These are phyloP conservation scores for Brassica incana DNA, from an alignment of 345 rosid genomes.

Conservation along the genomic window DNA sequence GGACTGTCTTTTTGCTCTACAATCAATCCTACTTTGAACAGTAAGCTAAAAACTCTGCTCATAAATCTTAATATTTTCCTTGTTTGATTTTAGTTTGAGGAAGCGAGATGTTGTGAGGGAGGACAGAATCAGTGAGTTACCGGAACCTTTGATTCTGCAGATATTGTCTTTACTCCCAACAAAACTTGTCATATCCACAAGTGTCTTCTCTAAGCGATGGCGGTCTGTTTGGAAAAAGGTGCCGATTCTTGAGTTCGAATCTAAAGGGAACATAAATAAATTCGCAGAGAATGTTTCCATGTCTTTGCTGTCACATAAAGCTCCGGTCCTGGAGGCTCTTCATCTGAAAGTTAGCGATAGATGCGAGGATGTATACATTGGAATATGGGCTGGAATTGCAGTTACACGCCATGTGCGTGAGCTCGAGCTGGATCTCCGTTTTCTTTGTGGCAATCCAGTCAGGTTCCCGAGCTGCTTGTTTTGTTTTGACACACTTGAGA, in stretches of 20 bases:
- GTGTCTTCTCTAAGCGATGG: background rate
- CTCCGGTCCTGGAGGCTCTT: background rate
- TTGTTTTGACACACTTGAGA: background rate
- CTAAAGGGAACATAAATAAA: background rate
- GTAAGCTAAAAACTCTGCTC: background rate
- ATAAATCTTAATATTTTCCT: background rate
- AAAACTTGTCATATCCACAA: background rate
- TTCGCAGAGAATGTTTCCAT: background rate
- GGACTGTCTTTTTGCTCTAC: too few species aligned
- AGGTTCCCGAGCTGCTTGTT: background rate
- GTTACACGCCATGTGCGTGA: background rate
- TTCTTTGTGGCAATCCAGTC: background rate
- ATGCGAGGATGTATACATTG: background rate
- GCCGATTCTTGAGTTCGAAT: background rate
- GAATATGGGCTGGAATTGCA: background rate
- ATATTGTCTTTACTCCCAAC: background rate
- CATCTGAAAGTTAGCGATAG: background rate
- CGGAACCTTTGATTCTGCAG: background rate
- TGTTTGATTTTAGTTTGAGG: background rate
- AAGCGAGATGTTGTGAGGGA: background rate
- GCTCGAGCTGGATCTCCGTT: background rate
- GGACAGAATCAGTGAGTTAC: background rate
- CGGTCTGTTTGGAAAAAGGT: background rate
- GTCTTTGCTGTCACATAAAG: background rate
- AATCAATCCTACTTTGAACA: background rate